These are phyloP conservation scores for Hortaea sp. DNA, from an alignment of 2,329 filamentous ascomycete species.

Conservation along the genomic window DNA sequence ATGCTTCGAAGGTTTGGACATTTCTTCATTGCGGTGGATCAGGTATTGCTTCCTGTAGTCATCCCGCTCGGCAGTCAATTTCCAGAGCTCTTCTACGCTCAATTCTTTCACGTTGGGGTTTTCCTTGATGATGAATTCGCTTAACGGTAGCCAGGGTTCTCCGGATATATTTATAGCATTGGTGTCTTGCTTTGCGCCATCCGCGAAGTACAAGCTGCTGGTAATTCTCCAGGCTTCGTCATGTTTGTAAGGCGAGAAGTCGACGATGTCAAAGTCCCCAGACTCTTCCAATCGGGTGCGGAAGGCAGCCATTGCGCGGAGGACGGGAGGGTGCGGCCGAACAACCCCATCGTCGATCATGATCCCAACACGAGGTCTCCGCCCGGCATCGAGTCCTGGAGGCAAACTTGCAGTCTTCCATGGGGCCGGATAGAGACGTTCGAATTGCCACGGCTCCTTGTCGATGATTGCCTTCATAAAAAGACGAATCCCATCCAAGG, in stretches of 20 bases:
- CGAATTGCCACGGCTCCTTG: constrained; percentile 48
- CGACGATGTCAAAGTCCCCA: constrained; percentile 43
- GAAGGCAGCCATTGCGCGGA: constrained; percentile 43
- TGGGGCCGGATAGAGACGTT: no score
- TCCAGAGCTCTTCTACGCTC: constrained; percentile 34
- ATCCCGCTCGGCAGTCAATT: constrained; percentile 33
- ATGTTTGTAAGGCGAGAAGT: constrained; percentile 42
- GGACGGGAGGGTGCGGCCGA: constrained; percentile 55
- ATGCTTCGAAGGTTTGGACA: no score
- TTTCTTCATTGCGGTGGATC: no score
- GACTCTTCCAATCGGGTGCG: constrained; percentile 33
- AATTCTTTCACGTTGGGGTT: constrained; percentile 40
- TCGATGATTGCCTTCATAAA: constrained; percentile 46
- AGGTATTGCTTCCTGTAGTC: constrained; percentile 37
- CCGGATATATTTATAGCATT: constrained; percentile 42
- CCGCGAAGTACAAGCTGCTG: constrained; percentile 46
- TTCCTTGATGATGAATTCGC: constrained; percentile 48
- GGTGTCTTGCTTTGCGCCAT: constrained; percentile 46
- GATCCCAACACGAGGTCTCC: constrained; percentile 47
- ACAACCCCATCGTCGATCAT: constrained; percentile 57
- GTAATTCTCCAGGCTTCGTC: constrained; percentile 40
- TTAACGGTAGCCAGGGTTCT: constrained; percentile 50
- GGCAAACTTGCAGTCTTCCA: no score
- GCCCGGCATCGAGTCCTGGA: no score
- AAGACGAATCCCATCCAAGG: constrained; percentile 41